These are phyloP conservation scores for Cryphonectria nitschkei DNA, from an alignment of 2,329 filamentous ascomycete species.

Conservation along the genomic window DNA sequence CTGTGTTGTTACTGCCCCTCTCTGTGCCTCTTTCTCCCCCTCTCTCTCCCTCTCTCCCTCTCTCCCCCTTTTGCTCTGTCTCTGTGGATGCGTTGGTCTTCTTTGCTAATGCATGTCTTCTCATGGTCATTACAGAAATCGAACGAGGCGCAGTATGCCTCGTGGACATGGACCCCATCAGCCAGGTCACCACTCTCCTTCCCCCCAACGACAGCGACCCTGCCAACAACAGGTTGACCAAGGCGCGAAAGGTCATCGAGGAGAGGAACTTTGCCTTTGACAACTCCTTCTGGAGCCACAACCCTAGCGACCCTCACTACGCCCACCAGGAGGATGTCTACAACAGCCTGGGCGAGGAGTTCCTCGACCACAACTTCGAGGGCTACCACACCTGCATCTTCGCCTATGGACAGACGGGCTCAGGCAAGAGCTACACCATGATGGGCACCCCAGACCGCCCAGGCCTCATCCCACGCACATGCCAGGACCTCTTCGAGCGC, in stretches of 20 bases:
- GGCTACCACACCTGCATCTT: conserved; percentile 99
- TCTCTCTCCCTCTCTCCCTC: neutral
- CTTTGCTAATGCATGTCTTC: neutral
- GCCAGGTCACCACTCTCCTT: conserved; percentile 80
- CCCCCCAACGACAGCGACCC: conserved; percentile 51
- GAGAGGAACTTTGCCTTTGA: conserved; percentile 96
- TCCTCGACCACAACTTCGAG: conserved; percentile 98
- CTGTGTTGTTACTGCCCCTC: neutral
- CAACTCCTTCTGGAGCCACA: conserved; percentile 97
- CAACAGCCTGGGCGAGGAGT: conserved; percentile 91
- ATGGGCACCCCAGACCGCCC: conserved; percentile 89
- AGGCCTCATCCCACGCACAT: conserved; percentile 91
- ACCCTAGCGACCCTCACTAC: conserved; percentile 79
- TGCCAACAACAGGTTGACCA: conserved; percentile 56
- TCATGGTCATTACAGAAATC: conserved; percentile 63
- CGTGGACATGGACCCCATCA: conserved; percentile 86
- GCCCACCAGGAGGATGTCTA: conserved; percentile 93
- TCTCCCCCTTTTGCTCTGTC: neutral
- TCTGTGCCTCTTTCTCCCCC: neutral
- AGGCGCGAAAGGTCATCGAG: conserved; percentile 75
- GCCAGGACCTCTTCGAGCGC: conserved; percentile 92
- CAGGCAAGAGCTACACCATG: conserved; percentile 97
- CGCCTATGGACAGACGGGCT: conserved; percentile 96
- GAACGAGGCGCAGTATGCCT: conserved; percentile 82
- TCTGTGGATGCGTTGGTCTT: neutral